A percentile compares a stretch with the other conserved stretches of the same genome.
Evolutionary conservation across 2,329 filamentous ascomycete genomes (phyloP).

Genomic region (Alternaria tenuissima): DNA sequence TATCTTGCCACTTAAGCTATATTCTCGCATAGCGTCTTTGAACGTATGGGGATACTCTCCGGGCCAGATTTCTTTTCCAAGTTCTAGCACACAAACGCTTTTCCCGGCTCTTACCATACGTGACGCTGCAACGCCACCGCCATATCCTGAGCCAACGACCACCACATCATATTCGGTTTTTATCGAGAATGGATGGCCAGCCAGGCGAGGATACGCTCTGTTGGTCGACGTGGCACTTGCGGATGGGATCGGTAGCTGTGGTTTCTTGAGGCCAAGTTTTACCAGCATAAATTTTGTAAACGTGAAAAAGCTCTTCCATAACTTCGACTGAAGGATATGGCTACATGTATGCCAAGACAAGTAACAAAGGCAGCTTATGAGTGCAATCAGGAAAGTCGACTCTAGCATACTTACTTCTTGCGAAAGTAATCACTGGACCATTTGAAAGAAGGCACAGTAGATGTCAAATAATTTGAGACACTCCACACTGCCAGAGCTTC

Average conservation of each 20-base stretch:
- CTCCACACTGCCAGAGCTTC: background rate
- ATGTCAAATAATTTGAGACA: background rate
- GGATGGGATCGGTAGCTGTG: background rate
- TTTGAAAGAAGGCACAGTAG: background rate
- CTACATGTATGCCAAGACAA: background rate
- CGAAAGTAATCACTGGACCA: background rate
- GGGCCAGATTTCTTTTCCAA: slow-evolving; percentile 52
- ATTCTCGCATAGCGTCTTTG: background rate
- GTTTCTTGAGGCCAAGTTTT: background rate
- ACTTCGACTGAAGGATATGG: background rate
- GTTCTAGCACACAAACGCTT: slow-evolving; percentile 70
- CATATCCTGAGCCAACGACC: slow-evolving; percentile 74
- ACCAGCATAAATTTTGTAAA: background rate
- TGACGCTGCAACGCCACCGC: slow-evolving; percentile 71
- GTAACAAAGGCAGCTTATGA: background rate
- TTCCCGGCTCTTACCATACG: slow-evolving; percentile 69
- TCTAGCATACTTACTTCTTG: background rate
- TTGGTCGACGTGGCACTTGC: background rate
- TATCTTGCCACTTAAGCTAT: background rate
- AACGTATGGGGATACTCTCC: background rate
- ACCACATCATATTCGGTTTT: slow-evolving; percentile 69
- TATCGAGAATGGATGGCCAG: slow-evolving; percentile 44
- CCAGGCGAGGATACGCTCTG: background rate
- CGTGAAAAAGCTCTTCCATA: background rate
- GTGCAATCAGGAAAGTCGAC: background rate